Conservation (phyloP, 768 basidiomycete species). For the Russula griseocarnosa region DNA sequence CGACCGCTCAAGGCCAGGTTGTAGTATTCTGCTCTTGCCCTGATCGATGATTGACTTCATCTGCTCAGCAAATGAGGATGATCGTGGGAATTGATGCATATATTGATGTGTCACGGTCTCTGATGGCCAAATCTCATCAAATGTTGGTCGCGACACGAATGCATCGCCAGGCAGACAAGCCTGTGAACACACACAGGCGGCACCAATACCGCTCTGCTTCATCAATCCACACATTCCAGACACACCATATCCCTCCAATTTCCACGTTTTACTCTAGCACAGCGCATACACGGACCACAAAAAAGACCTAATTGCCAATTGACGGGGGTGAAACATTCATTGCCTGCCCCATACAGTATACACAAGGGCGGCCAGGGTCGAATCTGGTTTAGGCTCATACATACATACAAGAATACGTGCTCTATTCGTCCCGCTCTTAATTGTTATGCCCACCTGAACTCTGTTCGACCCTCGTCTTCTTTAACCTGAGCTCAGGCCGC, state of each 20-base stretch:
- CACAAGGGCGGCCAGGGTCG: slow-evolving; percentile 9
- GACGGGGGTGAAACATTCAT: slow-evolving; percentile 11
- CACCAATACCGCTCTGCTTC: neutral
- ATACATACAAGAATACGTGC: slow-evolving; percentile 1
- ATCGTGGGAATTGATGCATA: neutral
- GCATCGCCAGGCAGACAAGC: neutral
- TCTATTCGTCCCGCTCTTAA: neutral
- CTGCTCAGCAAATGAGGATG: too few relatives aligned
- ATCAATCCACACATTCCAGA: neutral
- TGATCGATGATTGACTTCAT: too few relatives aligned
- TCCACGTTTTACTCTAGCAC: neutral
- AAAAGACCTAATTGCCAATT: slow-evolving; percentile 10
- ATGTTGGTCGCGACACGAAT: neutral
- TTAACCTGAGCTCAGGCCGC: slow-evolving; percentile 9
- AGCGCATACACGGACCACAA: neutral
- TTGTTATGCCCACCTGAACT: slow-evolving; percentile 19
- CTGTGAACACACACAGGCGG: neutral
- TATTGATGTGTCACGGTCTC: neutral
- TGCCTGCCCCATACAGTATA: too few relatives aligned
- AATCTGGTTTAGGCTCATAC: slow-evolving; percentile 1
- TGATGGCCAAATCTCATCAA: neutral
- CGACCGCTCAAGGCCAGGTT: neutral
- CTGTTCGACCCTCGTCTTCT: slow-evolving; percentile 8
- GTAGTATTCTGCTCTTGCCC: too few relatives aligned
- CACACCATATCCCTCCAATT: neutral